These are phyloP conservation scores for Podospora australis DNA, from an alignment of 495 filamentous ascomycete genomes.

Conservation along the genomic window DNA sequence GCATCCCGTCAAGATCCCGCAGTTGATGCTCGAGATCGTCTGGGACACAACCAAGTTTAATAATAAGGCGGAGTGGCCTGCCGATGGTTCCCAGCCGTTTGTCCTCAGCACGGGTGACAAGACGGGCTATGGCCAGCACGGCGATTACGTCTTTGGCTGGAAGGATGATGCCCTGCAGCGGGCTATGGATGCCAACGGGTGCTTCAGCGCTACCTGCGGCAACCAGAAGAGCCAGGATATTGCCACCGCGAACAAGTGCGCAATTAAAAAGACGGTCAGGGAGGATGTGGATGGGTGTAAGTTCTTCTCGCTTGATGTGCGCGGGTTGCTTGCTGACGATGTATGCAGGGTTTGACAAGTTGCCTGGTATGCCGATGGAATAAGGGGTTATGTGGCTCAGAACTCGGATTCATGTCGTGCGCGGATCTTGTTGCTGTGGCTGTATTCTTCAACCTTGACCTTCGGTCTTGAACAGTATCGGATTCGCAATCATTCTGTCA, in stretches of 20 bases:
- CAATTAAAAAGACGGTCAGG: slow-evolving; percentile 28
- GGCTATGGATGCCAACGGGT: slow-evolving; percentile 37
- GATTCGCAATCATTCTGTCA: too few species aligned
- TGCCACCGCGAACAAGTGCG: slow-evolving; percentile 32
- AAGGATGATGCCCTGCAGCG: slow-evolving; percentile 34
- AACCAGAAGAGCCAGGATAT: slow-evolving; percentile 30
- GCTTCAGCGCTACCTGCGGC: slow-evolving; percentile 32
- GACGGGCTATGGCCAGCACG: slow-evolving; percentile 38
- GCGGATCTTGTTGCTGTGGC: too few species aligned
- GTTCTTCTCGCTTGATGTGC: background rate
- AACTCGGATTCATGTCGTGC: too few species aligned
- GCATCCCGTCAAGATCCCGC: slow-evolving; percentile 39
- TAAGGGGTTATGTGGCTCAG: too few species aligned
- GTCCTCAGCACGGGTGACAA: slow-evolving; percentile 36
- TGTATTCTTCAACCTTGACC: too few species aligned
- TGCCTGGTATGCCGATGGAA: slow-evolving; percentile 2
- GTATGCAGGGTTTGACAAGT: background rate
- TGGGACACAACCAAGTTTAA: slow-evolving; percentile 37
- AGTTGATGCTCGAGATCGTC: slow-evolving; percentile 36
- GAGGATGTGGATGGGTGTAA: slow-evolving; percentile 40
- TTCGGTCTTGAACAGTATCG: too few species aligned
- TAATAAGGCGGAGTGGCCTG: slow-evolving; percentile 32
- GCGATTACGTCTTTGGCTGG: slow-evolving; percentile 45
- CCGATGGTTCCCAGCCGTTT: slow-evolving; percentile 36
- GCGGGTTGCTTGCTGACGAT: background rate